Conservation (phyloP, 164 flowering plant species). For the Cinnamomum chago region DNA sequence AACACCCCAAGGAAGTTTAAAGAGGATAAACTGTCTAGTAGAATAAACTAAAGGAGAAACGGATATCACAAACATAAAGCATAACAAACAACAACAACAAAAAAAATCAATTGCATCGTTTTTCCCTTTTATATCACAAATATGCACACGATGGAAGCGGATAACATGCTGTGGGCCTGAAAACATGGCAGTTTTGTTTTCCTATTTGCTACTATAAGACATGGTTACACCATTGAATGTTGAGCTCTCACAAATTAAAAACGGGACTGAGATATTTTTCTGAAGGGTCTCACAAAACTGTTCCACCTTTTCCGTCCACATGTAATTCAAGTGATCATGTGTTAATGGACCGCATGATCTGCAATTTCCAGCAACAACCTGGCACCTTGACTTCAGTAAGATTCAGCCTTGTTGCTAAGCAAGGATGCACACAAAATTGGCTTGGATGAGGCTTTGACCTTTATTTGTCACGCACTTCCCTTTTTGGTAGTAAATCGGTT, state of each 20-base stretch:
- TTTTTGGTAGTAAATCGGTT: slow-evolving; percentile 70
- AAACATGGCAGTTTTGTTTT: background rate
- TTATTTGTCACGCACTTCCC: slow-evolving; percentile 66
- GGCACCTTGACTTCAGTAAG: background rate
- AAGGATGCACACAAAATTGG: background rate
- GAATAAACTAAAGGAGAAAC: too few relatives aligned
- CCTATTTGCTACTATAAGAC: background rate
- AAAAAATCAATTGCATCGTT: background rate
- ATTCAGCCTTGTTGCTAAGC: background rate
- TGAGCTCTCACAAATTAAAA: background rate
- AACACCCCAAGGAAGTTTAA: too few relatives aligned
- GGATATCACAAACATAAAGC: too few relatives aligned
- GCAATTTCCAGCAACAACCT: background rate
- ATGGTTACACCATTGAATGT: background rate
- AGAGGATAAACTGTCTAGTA: too few relatives aligned
- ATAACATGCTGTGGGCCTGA: background rate
- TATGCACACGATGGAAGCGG: background rate
- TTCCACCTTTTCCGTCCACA: background rate
- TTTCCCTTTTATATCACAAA: background rate
- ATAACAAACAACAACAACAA: too few relatives aligned
- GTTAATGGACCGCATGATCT: background rate
- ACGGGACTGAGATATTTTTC: background rate
- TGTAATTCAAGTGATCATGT: background rate
- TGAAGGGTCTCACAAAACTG: background rate
- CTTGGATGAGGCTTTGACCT: background rate